These are phyloP conservation scores for Eleusine indica DNA, from an alignment of 176 grass and related monocot genomes.

Conservation along the genomic window DNA sequence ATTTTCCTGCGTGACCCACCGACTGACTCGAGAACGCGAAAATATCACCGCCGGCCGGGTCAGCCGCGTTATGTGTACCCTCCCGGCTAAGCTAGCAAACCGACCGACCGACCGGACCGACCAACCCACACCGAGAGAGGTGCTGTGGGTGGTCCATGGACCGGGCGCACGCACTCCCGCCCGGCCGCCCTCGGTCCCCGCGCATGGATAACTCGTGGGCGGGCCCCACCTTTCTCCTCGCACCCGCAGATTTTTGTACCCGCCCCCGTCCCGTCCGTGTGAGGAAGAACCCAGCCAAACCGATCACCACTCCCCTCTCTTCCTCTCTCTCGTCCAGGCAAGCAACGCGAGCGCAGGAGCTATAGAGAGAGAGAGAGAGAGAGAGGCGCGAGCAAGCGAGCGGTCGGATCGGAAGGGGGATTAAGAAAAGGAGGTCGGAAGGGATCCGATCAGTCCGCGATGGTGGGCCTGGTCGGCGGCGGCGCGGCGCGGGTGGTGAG, in stretches of 20 bases:
- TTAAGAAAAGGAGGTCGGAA: no score
- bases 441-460: neutral
- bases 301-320: neutral
- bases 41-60: no score
- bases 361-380: no score
- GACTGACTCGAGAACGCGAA: no score
- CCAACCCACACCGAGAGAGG: neutral
- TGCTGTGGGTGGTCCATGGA: slow-evolving; percentile 20
- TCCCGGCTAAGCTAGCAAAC: no score
- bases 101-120: neutral
- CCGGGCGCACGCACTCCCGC: slow-evolving; percentile 24
- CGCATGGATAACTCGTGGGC: slow-evolving; percentile 61
- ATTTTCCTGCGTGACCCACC: no score
- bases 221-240: slow-evolving; percentile 1
- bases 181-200: slow-evolving; percentile 20
- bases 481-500: slow-evolving; percentile 41
- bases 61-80: no score
- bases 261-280: neutral
- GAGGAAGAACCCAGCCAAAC: slow-evolving; percentile 15
- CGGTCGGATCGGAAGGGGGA: neutral
- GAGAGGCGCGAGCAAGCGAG: neutral
- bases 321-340: neutral
- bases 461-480: slow-evolving; percentile 47
- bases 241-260: slow-evolving; percentile 46
- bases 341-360: neutral